Evolutionary conservation across 192 early-diverging fungal species (phyloP).

Genomic region (Gryganskiella cystojenkinii): DNA sequence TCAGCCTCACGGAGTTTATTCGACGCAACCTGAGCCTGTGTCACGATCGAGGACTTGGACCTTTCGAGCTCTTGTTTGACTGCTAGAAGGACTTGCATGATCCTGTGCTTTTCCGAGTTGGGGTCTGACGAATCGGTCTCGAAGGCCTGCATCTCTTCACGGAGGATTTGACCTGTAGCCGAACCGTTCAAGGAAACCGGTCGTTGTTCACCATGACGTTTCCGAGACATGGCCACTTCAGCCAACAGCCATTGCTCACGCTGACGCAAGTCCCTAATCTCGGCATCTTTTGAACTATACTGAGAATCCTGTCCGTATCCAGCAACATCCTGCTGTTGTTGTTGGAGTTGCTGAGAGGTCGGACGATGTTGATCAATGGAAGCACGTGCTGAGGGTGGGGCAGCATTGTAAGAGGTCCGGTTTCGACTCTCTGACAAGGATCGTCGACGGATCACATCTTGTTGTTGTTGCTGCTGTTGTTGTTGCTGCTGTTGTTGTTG

Average conservation of each 20-base stretch:
- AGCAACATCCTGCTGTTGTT: slow-evolving; percentile 14
- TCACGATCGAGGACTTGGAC: slow-evolving; percentile 54
- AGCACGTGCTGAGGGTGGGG: slow-evolving; percentile 10
- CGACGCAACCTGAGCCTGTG: slow-evolving; percentile 58
- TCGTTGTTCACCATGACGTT: slow-evolving; percentile 27
- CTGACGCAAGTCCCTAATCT: slow-evolving; percentile 41
- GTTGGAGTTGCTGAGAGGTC: slow-evolving; percentile 2
- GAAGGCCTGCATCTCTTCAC: slow-evolving; percentile 50
- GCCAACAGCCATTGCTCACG: slow-evolving; percentile 49
- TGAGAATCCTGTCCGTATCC: too few species aligned
- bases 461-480: slow-evolving; percentile 15
- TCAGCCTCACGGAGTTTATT: slow-evolving; percentile 62
- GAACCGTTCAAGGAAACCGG: slow-evolving; percentile 10
- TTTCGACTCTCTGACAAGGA: slow-evolving; percentile 21
- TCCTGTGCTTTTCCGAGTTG: slow-evolving; percentile 41
- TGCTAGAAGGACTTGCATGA: slow-evolving; percentile 57
- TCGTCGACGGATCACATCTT: slow-evolving; percentile 14
- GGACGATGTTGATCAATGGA: slow-evolving; percentile 24
- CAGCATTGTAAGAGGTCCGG: slow-evolving; percentile 19
- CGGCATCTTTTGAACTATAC: slow-evolving; percentile 27
- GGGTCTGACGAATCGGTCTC: slow-evolving; percentile 56
- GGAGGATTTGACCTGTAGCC: neutral
- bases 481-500: slow-evolving; percentile 17
- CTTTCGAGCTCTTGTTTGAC: slow-evolving; percentile 57
- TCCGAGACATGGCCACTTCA: slow-evolving; percentile 42